A percentile compares a stretch with the other conserved stretches of the same genome.
phyloP scores from a whole-genome alignment of 192 early-diverging fungal species.

The Backusella westeae region DNA sequence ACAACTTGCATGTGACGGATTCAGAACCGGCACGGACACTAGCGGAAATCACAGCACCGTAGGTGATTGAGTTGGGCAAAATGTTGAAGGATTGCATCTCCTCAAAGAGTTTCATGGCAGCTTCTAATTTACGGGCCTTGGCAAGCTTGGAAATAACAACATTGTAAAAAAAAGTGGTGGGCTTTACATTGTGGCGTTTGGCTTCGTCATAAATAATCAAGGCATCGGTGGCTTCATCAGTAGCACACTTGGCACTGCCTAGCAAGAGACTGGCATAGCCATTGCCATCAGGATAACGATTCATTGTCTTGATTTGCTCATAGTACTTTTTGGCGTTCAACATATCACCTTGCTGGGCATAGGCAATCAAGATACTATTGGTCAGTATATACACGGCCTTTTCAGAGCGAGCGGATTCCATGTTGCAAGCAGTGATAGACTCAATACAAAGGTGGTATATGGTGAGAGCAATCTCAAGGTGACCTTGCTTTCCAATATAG shows the following conservation, averaged over 20 bases:
- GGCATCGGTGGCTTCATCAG: slow-evolving; percentile 52
- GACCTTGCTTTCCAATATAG: slow-evolving; percentile 32
- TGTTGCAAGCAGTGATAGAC: not conserved
- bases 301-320: slow-evolving; percentile 42
- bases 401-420: not conserved
- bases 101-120: slow-evolving; percentile 47
- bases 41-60: slow-evolving; percentile 55
- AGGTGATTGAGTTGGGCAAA: slow-evolving; percentile 51
- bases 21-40: slow-evolving; percentile 55
- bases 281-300: slow-evolving; percentile 47
- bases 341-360: slow-evolving; percentile 52
- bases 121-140: slow-evolving; percentile 55
- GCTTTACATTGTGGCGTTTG: slow-evolving; percentile 49
- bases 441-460: slow-evolving; percentile 18
- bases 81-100: slow-evolving; percentile 54
- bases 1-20: slow-evolving; percentile 41
- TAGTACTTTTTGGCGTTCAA: slow-evolving; percentile 50
- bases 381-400: slow-evolving; percentile 37
- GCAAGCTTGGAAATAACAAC: slow-evolving; percentile 59
- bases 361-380: slow-evolving; percentile 49
- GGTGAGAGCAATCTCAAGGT: slow-evolving; percentile 16
- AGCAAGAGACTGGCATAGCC: slow-evolving; percentile 54
- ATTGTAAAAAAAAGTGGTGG: slow-evolving; percentile 58
- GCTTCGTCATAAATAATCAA: slow-evolving; percentile 55
- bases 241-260: slow-evolving; percentile 44